Base-by-base conservation (phyloP, 2,329 filamentous ascomycete species). In the Beauveria rudraprayagi region DNA sequence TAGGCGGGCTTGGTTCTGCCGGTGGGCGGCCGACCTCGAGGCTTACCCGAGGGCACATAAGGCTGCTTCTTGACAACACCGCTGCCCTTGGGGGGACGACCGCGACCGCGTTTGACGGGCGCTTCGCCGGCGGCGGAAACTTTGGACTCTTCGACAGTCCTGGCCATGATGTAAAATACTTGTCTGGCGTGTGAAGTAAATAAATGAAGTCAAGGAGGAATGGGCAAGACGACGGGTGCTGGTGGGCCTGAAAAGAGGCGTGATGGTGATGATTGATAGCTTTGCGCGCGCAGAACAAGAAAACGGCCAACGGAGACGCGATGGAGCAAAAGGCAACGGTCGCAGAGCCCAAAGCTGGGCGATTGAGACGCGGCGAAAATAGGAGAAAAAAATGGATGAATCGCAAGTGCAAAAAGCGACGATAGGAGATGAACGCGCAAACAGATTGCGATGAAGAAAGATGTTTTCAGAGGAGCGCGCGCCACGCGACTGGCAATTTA, bases 1-100 rank as follows among this genome's bases (percentile, higher is more conserved):
- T 76, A 73, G 56, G 69, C 55, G 24, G 69, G 69, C 64, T 71
- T 70, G 34, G 67, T 66, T 19, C 67, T 71, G 5, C 67, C 70
- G 50, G 73, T 74, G 2, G 48, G 48, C 58, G 78, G 78, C 46
- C 78, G 76, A 52, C 78, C 78, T 22, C 74, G 76, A 19, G 75
- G 75, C 3, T 76, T 73, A 51, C 77, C 77, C 3, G 74, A 70
- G 5, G 75, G 70, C 1, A 64, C 67, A 52, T 72, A 71, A 64
- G 71, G 61, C 52, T 48, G 64, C 68, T 76, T 77, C 63, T 70
- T 69, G n/a, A 17, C 19, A 37, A 76, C 65, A 54, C 74, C 76
- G 57, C 72, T 73, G 57, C 72, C 73, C 67, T 77, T 76, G 55
- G 72, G 70, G 16, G 73, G 72, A 19, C 75, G 71, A 37, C 74